Base-by-base conservation (phyloP, 164 flowering plant genomes). In the Warburgia ugandensis region DNA sequence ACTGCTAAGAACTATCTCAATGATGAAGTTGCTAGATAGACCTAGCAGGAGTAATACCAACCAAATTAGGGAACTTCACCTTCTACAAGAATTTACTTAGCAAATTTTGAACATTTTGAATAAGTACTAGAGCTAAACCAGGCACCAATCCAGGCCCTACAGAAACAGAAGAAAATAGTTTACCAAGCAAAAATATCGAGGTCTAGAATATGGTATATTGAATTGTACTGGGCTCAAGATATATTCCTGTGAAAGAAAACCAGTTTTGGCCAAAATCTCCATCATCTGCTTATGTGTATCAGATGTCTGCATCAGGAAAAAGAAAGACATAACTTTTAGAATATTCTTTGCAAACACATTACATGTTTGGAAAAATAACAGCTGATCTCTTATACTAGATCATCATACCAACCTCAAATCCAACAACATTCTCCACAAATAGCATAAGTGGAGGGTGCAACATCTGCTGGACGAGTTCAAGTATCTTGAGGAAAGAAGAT, bases 361-460 rank as follows among this genome's bases (percentile, higher is more conserved):
- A 5, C 12, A 13, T 16, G 27, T 31, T n/a, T n/a, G n/a, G n/a
- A n/a, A n/a, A n/a, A n/a, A n/a, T n/a, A n/a, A n/a, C n/a, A n/a
- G n/a, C n/a, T n/a, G n/a, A n/a, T n/a, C n/a, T n/a, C n/a, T n/a
- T n/a, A n/a, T n/a, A n/a, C n/a, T 14, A 17, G 10, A 3, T 33
- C 31, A n/a, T 17, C 43, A 13, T 19, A 62, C 77, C 44, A 12
- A 87, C 96, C 96, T 92, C 99, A 71, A 92, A 92, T 27, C 99
- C 99, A 59, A 92, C 95, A 56, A 92, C 99, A 69, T 92, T 92
- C 66, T 92, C 99, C 55, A 92, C 94, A 71, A 92, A 86, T 20
- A 92, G 56, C 76, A 86, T 66, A 22, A 50, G 45, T 12, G 99
- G 99, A 53, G 97, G 87, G 23, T 54, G 69, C 36, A 45, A 62